A percentile compares a stretch with the other conserved stretches of the same genome.
Conservation (phyloP, 345 rosid genomes). For the Lepidium didymum region DNA sequence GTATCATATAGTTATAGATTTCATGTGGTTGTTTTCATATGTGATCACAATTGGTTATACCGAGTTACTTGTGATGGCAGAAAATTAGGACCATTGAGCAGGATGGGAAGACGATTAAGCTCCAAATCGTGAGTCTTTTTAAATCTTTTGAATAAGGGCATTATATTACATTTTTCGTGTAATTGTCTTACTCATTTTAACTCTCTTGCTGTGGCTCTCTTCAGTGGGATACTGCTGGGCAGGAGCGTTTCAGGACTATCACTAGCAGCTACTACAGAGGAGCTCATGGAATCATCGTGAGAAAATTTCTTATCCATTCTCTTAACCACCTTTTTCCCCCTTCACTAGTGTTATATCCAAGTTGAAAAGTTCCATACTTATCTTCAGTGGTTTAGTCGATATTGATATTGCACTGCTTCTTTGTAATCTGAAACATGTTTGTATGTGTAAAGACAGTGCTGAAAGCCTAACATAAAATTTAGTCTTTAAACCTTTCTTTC, state of each 20-base stretch:
- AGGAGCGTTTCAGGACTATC: constrained; percentile 86
- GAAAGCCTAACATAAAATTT: background rate
- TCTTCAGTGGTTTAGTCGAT: background rate
- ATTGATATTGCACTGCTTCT: background rate
- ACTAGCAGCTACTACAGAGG: constrained; percentile 95
- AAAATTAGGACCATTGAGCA: constrained; percentile 79
- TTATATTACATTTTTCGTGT: background rate
- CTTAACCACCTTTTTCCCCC: background rate
- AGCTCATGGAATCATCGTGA: constrained; percentile 86
- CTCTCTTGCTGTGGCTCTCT: constrained; percentile 6
- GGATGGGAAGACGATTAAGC: constrained; percentile 73
- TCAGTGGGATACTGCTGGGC: constrained; percentile 94
- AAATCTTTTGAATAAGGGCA: background rate
- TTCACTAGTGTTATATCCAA: background rate
- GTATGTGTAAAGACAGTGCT: background rate
- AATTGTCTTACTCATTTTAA: background rate
- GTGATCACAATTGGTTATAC: background rate
- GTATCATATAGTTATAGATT: background rate
- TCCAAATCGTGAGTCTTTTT: constrained; percentile 52
- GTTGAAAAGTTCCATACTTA: background rate
- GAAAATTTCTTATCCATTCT: constrained; percentile 4
- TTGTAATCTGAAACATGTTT: background rate
- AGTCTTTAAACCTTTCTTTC: background rate
- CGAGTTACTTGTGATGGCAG: constrained; percentile 21
- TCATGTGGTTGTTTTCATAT: background rate